A percentile compares a stretch with the other conserved stretches of the same genome.
These are phyloP conservation scores for Leccinum glutinopallens DNA, from an alignment of 1,284 basidiomycete species.

Conservation along the genomic window DNA sequence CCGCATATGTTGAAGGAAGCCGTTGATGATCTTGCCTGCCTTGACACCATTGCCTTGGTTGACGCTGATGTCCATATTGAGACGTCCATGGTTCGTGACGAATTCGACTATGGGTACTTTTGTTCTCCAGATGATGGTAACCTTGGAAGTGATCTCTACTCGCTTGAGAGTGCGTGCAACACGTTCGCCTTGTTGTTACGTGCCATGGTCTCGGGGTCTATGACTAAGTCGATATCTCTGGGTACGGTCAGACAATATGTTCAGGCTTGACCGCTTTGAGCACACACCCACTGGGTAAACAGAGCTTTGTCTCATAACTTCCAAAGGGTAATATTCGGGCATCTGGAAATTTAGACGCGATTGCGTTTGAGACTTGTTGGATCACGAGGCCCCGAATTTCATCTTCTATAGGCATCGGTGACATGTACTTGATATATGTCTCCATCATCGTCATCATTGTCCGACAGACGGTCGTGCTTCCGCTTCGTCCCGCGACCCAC, in stretches of 20 bases:
- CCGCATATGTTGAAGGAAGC: conserved; percentile 74
- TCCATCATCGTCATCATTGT: too few relatives aligned
- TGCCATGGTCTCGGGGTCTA: conserved; percentile 67
- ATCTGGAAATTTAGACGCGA: conserved; percentile 73
- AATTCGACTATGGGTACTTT: conserved; percentile 96
- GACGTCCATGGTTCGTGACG: conserved; percentile 74
- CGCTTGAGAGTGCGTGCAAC: conserved; percentile 66
- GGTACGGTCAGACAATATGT: conserved; percentile 14
- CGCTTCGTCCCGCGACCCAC: too few relatives aligned
- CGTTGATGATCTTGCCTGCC: conserved; percentile 60
- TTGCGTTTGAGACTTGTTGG: conserved; percentile 68
- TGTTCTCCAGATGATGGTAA: conserved; percentile 87
- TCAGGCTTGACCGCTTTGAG: not conserved
- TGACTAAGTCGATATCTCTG: conserved; percentile 79
- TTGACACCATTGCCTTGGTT: conserved; percentile 87
- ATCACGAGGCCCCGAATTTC: conserved; percentile 82
- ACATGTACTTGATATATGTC: conserved; percentile 57
- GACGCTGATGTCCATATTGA: conserved; percentile 89
- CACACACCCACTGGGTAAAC: conserved; percentile 88
- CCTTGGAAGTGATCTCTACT: conserved; percentile 60
- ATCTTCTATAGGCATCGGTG: conserved; percentile 84
- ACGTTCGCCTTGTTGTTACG: conserved; percentile 60
- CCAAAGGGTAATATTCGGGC: conserved; percentile 89
- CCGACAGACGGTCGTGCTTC: too few relatives aligned
- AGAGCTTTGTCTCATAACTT: conserved; percentile 92